phyloP scores from a whole-genome alignment of 2,329 filamentous ascomycete species.

The Epichloe bromicola region DNA sequence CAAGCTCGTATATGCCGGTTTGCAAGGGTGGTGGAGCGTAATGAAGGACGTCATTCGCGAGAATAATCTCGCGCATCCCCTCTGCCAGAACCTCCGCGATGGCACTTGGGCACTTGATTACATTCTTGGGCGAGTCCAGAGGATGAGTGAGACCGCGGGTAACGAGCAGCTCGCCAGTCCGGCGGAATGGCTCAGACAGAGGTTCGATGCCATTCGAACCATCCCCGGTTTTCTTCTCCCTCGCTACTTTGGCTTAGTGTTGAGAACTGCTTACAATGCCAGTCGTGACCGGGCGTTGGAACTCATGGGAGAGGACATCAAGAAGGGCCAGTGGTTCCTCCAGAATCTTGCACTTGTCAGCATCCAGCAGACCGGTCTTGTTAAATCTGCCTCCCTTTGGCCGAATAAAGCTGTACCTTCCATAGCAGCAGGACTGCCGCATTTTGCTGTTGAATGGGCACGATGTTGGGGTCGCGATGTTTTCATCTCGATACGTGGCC shows the following conservation, averaged over 20 bases:
- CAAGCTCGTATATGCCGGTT: slow-evolving; percentile 78
- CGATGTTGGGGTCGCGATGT: slow-evolving; percentile 96
- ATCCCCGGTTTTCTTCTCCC: slow-evolving; percentile 85
- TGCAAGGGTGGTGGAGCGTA: slow-evolving; percentile 98
- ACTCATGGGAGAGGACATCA: slow-evolving; percentile 66
- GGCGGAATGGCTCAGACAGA: slow-evolving; percentile 66
- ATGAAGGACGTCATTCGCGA: slow-evolving; percentile 71
- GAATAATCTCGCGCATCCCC: slow-evolving; percentile 83
- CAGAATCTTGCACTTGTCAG: slow-evolving; percentile 85
- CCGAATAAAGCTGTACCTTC: slow-evolving; percentile 74
- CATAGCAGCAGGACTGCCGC: slow-evolving; percentile 81
- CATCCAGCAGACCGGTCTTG: slow-evolving; percentile 76
- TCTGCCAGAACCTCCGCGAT: slow-evolving; percentile 84
- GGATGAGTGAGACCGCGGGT: slow-evolving; percentile 49
- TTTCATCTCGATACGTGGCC: slow-evolving; percentile 84
- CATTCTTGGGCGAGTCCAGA: slow-evolving; percentile 64
- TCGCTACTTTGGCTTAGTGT: slow-evolving; percentile 80
- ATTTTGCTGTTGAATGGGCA: slow-evolving; percentile 89
- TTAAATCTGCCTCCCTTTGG: slow-evolving; percentile 84
- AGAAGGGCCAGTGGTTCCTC: slow-evolving; percentile 74
- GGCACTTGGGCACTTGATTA: slow-evolving; percentile 92
- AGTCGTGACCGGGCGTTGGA: slow-evolving; percentile 66
- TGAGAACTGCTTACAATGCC: slow-evolving; percentile 78
- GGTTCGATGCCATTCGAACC: slow-evolving; percentile 73
- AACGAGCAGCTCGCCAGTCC: slow-evolving; percentile 52